These are phyloP conservation scores for Spencermartinsiella ligniputridi DNA, from an alignment of 1,139 yeast species.

Conservation along the genomic window DNA sequence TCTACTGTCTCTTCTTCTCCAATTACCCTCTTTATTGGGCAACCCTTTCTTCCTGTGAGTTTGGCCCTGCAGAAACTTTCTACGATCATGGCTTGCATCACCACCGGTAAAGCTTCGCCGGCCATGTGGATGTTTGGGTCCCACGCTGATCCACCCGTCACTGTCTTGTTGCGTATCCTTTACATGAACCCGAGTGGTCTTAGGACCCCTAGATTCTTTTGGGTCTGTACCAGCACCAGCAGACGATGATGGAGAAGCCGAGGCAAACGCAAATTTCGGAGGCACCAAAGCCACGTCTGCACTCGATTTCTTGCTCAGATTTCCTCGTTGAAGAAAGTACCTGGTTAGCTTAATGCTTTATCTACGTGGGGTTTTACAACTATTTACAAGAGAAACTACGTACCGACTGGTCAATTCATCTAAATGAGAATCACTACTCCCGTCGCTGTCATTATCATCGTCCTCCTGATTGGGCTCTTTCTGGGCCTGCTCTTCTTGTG, in stretches of 20 bases:
- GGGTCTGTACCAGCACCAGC: too few relatives aligned
- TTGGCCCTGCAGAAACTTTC: background rate
- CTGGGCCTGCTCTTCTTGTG: background rate
- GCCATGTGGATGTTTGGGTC: slow-evolving; percentile 20
- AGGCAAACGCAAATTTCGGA: slow-evolving; percentile 12
- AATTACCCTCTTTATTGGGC: background rate
- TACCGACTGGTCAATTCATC: slow-evolving; percentile 12
- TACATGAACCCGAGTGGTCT: slow-evolving; percentile 4
- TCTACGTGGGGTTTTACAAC: too few relatives aligned
- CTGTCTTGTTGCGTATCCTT: slow-evolving; percentile 22
- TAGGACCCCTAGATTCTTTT: background rate
- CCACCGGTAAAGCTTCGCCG: slow-evolving; percentile 2
- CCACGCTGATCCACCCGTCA: slow-evolving; percentile 35
- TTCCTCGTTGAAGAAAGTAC: slow-evolving; percentile 13
- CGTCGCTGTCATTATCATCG: background rate
- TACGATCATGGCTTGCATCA: background rate
- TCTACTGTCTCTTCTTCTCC: background rate
- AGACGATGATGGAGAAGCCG: slow-evolving; percentile 9
- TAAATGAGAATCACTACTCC: slow-evolving; percentile 8
- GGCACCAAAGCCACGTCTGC: slow-evolving; percentile 10
- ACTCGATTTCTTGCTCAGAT: slow-evolving; percentile 8
- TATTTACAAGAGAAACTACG: too few relatives aligned
- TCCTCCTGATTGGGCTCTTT: background rate
- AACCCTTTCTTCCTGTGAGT: background rate
- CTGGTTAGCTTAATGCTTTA: background rate